phyloP scores from a whole-genome alignment of 2,329 filamentous ascomycete species.

The Diaporthe capsici region DNA sequence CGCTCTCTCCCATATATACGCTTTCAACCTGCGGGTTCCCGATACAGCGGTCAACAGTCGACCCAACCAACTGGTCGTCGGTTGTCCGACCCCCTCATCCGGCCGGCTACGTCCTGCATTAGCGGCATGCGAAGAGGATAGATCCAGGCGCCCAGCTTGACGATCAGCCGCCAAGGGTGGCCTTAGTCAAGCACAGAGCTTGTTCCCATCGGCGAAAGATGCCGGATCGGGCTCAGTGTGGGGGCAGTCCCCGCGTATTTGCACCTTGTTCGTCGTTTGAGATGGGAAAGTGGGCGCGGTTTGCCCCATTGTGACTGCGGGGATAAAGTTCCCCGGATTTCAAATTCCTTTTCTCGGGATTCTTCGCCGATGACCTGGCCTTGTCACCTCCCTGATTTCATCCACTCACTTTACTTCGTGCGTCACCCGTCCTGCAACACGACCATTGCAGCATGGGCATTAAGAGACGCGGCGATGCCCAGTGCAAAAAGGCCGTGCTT shows the following conservation, averaged over 20 bases:
- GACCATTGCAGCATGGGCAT: slow-evolving; percentile 3
- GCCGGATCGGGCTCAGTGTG: background rate
- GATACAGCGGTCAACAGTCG: slow-evolving; percentile 31
- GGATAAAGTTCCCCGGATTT: slow-evolving; percentile 12
- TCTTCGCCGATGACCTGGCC: slow-evolving; percentile 14
- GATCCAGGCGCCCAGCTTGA: slow-evolving; percentile 4
- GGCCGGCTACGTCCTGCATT: slow-evolving; percentile 13
- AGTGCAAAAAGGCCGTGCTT: slow-evolving; percentile 24
- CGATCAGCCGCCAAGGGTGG: slow-evolving; percentile 5
- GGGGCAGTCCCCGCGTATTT: background rate
- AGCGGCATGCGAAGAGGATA: slow-evolving; percentile 17
- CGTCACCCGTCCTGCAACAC: background rate
- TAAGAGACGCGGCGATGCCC: slow-evolving; percentile 27
- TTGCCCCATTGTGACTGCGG: background rate
- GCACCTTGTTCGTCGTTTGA: slow-evolving; percentile 1
- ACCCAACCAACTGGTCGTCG: background rate
- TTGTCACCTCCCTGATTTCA: background rate
- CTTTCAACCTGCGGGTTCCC: background rate
- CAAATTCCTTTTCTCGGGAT: slow-evolving; percentile 13
- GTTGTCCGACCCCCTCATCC: slow-evolving; percentile 21
- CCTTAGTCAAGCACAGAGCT: background rate
- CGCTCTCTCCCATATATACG: slow-evolving; percentile 18
- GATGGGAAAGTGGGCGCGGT: slow-evolving; percentile 1
- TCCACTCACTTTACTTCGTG: slow-evolving; percentile 10
- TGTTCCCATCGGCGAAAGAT: background rate